These are phyloP conservation scores for Amphirosellinia nigrospora DNA, from an alignment of 495 filamentous ascomycete genomes.

Conservation along the genomic window DNA sequence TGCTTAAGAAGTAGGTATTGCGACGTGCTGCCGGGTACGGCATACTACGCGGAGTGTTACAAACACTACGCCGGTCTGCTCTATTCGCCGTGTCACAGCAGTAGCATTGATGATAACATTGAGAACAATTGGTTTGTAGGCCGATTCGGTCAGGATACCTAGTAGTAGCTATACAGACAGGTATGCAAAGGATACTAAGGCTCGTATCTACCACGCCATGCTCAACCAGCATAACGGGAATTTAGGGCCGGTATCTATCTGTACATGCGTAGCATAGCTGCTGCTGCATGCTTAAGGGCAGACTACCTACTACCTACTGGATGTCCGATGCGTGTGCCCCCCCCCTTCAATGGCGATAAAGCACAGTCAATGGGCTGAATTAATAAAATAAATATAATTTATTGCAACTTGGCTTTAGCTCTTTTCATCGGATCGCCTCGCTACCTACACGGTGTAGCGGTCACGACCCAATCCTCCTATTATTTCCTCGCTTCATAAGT, in stretches of 20 bases:
- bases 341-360: constrained; percentile 9
- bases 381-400: constrained; percentile 12
- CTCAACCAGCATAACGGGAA: constrained; percentile 19
- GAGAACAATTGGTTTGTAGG: constrained; percentile 2
- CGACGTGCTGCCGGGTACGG: neutral
- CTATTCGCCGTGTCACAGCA: neutral
- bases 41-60: neutral
- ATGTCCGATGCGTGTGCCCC: neutral
- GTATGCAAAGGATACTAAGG: constrained; percentile 9
- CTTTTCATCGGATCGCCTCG: neutral
- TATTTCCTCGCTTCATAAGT: neutral
- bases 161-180: neutral
- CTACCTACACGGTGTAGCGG: neutral
- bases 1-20: constrained; percentile 15
- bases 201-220: constrained; percentile 22
- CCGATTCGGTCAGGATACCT: constrained; percentile 7
- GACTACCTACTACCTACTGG: no score
- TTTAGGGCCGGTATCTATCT: constrained; percentile 19
- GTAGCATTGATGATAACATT: constrained; percentile 9
- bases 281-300: constrained; percentile 12
- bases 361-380: neutral
- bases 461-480: neutral
- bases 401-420: neutral
- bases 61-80: neutral
- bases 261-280: constrained; percentile 4